Evolutionary conservation across 2,329 filamentous ascomycete species (phyloP), one percentile per base, ranked within the genome.

Genomic region (Metarhizium anisopliae): DNA sequence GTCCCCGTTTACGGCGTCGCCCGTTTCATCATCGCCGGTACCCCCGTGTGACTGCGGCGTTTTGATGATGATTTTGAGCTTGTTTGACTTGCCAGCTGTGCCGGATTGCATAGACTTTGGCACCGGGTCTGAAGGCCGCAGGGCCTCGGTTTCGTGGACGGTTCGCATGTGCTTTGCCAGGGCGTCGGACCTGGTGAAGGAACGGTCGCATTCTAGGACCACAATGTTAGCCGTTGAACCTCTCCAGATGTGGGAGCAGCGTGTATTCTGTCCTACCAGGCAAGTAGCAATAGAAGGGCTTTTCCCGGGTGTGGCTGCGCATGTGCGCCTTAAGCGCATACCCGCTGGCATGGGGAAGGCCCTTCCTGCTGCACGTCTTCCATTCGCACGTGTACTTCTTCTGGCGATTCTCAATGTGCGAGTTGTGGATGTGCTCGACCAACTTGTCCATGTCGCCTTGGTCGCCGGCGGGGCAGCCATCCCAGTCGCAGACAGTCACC

Each of bases 381-480:
- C 94, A 99, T 73, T 97, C 93, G 73, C 94, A 99, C n/a, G 90
- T 91, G 70, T 97, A 97, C 71, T 94, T 96, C 74, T 95, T 96
- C 74, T 94, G 89, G 55, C 92, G 84, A 59, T 86, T 90, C 67
- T 94, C 90, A 66, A 97, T 96, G 72, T 99, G 94, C 57, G 93
- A 90, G 66, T 91, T 87, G 72, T 97, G 93, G 58, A 94, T 89
- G 66, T 94, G 89, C 63, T 89, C 82, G 47, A 94, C 89, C 47
- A 94, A 72, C 60, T 77, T 83, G 70, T 94, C 89, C 89, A 93
- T 93, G 66, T 92, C 88, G 16, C 83, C 79, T 61, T 89, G 72
- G 64, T 92, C 87, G 43, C 85, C 86, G 3, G 78, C 83, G 45
- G 77, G 75, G 67, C 89, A 94, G 56, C 84, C 86, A 60, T 89